Base-by-base conservation (phyloP, 148 eudicot genomes). In the Camellia granthamiana region DNA sequence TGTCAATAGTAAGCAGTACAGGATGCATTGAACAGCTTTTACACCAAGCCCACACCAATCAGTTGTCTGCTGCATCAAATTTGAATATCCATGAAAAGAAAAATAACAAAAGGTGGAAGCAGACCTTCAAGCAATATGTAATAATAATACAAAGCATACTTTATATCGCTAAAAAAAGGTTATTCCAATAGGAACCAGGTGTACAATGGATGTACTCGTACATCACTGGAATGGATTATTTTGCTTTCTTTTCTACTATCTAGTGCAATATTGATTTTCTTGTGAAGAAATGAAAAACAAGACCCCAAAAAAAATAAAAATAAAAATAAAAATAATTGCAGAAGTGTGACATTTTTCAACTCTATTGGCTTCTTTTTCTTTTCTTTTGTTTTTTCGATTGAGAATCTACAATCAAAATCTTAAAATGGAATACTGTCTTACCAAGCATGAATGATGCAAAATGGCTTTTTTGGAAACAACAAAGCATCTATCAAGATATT, bases 401-500 rank as follows among this genome's bases (percentile, higher is more conserved):
- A 30, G 1, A 30, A 30, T 30, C 38, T 30, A 30, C 38, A 30
- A 30, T 30, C 38, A 30, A 30, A 30, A 30, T 30, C 38, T 30
- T 30, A 30, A 23, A 72, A 69, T 44, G 21, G 19, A 81, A 68
- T 47, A n/a, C 43, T 69, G 61, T n/a, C 64, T 69, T 15, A 4
- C 46, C 64, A 60, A 19, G 46, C 14, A 47, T 51, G 71, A 23
- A 55, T 69, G 19, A 68, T 60, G 67, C 49, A 30, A 81, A 65
- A 75, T 16, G n/a, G 60, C 79, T 60, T 59, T 52, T 68, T 15
- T 59, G 18, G 54, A 69, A 19, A 21, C 7, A 21, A 19, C 62
- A 61, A 76, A 60, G 21, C 73, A 30, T 54, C 63, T 66, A 67
- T 41, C 74, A 55, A 69, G 44, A 81, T 75, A 78, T 80, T 77